phyloP scores from a whole-genome alignment of 1,139 yeast genomes.

The Diutina mesorugosa region DNA sequence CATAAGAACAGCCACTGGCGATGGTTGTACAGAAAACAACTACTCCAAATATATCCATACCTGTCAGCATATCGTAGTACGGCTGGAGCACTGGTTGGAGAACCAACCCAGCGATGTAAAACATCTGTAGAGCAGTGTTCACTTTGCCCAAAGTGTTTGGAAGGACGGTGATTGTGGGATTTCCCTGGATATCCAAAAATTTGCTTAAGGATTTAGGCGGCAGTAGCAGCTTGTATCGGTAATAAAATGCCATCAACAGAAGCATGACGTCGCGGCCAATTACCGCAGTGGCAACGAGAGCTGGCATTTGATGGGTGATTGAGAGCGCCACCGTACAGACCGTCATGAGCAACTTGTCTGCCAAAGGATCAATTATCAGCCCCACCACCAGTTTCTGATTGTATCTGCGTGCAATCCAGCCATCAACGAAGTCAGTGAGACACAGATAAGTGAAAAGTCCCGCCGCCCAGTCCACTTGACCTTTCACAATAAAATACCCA shows the following conservation, averaged over 20 bases:
- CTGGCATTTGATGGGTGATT: constrained; percentile 53
- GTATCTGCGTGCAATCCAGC: constrained; percentile 73
- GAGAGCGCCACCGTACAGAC: constrained; percentile 72
- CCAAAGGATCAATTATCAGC: constrained; percentile 87
- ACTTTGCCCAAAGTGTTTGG: constrained; percentile 83
- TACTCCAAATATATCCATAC: constrained; percentile 12
- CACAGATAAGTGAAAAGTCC: constrained; percentile 74
- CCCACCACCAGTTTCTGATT: constrained; percentile 77
- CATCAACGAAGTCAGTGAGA: constrained; percentile 84
- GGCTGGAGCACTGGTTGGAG: constrained; percentile 42
- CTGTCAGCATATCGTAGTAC: constrained; percentile 5
- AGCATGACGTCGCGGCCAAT: constrained; percentile 77
- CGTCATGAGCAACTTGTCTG: constrained; percentile 86
- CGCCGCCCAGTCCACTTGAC: constrained; percentile 51
- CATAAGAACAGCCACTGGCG: constrained; percentile 67
- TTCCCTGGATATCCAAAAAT: constrained; percentile 51
- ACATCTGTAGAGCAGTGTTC: constrained; percentile 88
- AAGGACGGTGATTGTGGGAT: constrained; percentile 77
- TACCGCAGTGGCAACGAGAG: constrained; percentile 57
- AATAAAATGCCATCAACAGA: constrained; percentile 62
- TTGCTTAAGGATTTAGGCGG: constrained; percentile 61
- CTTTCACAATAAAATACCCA: constrained; percentile 62
- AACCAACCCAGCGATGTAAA: constrained; percentile 69
- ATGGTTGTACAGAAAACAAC: constrained; percentile 70
- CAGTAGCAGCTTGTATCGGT: constrained; percentile 65